These are phyloP conservation scores for Musa acuminata DNA, from an alignment of 176 grass and related monocot genomes.

Conservation along the genomic window DNA sequence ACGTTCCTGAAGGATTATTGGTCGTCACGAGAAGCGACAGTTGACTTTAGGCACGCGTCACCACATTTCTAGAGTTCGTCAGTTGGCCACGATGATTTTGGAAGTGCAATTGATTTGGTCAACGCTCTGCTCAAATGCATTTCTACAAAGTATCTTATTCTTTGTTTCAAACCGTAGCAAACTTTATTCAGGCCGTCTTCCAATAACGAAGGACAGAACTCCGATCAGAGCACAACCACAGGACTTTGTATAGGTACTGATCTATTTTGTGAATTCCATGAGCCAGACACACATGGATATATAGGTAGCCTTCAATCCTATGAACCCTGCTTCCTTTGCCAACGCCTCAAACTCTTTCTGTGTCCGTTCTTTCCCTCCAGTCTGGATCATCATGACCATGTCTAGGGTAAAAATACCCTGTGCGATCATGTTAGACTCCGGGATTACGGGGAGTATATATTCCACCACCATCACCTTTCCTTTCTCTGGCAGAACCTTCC, in stretches of 20 bases:
- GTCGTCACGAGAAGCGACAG: neutral
- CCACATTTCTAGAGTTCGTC: too few relatives aligned
- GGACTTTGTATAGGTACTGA: neutral
- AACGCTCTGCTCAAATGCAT: too few relatives aligned
- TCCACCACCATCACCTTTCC: slow-evolving; percentile 80
- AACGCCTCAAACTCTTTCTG: neutral
- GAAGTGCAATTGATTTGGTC: too few relatives aligned
- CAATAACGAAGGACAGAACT: too few relatives aligned
- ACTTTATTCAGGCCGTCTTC: too few relatives aligned
- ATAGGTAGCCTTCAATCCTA: neutral
- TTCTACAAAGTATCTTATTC: too few relatives aligned
- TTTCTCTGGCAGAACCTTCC: slow-evolving; percentile 52
- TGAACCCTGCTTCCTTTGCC: slow-evolving; percentile 2
- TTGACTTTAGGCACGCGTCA: too few relatives aligned
- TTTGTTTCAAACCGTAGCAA: too few relatives aligned
- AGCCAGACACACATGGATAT: neutral
- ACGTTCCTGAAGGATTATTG: slow-evolving; percentile 70
- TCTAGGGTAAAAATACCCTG: neutral
- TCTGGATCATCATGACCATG: neutral
- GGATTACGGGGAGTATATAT: slow-evolving; percentile 46
- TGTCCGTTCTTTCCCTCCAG: slow-evolving; percentile 7
- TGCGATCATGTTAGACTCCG: neutral
- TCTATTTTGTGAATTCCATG: slow-evolving; percentile 12
- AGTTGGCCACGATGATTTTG: too few relatives aligned
- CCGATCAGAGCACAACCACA: too few relatives aligned